Base-by-base conservation (phyloP, 164 flowering plant genomes). In the Tinospora cordifolia region DNA sequence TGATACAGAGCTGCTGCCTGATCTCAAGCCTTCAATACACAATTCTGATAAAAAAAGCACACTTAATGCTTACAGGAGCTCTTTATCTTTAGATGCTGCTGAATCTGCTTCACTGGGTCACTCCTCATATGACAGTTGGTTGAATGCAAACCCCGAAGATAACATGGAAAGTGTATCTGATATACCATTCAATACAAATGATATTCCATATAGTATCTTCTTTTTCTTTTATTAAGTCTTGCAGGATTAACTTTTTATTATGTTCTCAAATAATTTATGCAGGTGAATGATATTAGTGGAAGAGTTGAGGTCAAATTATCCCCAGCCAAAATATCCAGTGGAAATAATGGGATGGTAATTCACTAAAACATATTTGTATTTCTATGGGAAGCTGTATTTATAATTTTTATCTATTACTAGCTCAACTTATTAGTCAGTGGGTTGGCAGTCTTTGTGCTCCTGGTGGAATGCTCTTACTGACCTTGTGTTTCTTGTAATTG, bases 171-270 rank as follows among this genome's bases (percentile, higher is more conserved):
- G 76, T 57, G 57, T 71, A 36, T 75, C 70, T 15, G 44, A 36
- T n/a, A 71, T 80, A 71, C 78, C 86, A 90, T 91, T 88, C 9
- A 58, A 21, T 21, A 69, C 22, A 49, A 7, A 15, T 26, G 5
- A 66, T 66, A 15, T 72, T 54, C 24, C 46, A 51, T 54, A 6
- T 38, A 11, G 21, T n/a, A 22, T 3, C 60, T 5, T 71, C 30
- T 34, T 8, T 36, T 63, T 36, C 51, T 2, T 19, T 70, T 6
- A 4, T 30, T 30, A 30, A 30, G 36, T 30, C 5, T 24, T 49
- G 24, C 17, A 47, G 44, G 47, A 38, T 69, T 38, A n/a, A 41
- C 6, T 26, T 62, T 62, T 62, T 41, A 47, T 34, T 44, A 3
- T 34, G 47, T 39, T 71, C 40, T 24, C 60, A 41, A 54, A 13